Evolutionary conservation across 179 eudicot genomes (phyloP), one percentile per base, ranked within the genome.

Genomic region (Nepenthes alata): DNA sequence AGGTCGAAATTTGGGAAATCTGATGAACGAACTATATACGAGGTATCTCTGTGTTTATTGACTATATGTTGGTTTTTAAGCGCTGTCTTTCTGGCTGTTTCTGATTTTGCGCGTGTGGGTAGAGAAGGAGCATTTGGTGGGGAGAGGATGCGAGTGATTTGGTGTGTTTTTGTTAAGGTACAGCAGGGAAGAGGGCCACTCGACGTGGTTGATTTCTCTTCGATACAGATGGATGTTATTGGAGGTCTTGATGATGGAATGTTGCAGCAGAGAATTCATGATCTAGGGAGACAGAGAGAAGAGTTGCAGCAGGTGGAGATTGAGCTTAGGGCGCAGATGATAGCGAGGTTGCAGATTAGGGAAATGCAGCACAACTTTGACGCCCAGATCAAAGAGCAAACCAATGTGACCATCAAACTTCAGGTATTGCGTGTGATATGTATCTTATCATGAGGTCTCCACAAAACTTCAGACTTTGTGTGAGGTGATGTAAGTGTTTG

Each of bases 221-320:
- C 91, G 0, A 73, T 84, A 50, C 84, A 79, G 36, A 81, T 81
- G 64, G 85, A 87, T 47, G 95, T 85, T 2, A 61, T 61, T 51
- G 49, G 58, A 61, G 63, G 68, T 58, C 59, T 73, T 53, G 85
- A 88, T 52, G 77, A 77, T 58, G 83, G 77, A 47, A 61, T 75
- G 58, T 11, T 85, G 82, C 90, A 80, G 82, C 87, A 93, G 76
- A 79, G 78, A 53, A 78, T 95, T 70, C 95, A 80, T 54, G 67
- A 38, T 16, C 47, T 87, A 47, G 81, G 72, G 11, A 80, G 85
- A 45, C 87, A 81, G 67, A 81, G 96, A 67, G 88, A 91, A 61
- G 97, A 86, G 66, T 60, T 91, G 74, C 89, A 84, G 70, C 84
- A 78, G 11, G 62, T 87, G 78, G 97, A 95, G 85, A 71, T 84